phyloP scores from a whole-genome alignment of 345 rosid genomes.

The Combretum micranthum region DNA sequence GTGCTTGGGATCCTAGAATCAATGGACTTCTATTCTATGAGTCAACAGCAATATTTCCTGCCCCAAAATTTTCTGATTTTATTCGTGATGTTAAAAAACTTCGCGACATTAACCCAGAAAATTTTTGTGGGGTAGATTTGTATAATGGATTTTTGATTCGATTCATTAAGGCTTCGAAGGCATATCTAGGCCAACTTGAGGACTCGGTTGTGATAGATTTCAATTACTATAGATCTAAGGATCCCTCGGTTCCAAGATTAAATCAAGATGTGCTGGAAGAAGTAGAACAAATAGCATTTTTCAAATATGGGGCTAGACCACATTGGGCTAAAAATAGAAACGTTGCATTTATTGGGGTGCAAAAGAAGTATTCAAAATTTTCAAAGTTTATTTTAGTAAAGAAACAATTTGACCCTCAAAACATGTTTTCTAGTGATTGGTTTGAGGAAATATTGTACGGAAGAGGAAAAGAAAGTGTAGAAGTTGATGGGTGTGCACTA shows the following conservation, averaged over 20 bases:
- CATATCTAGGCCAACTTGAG: conserved; percentile 70
- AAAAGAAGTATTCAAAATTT: conserved; percentile 41
- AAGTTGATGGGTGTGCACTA: conserved; percentile 66
- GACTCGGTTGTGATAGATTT: conserved; percentile 78
- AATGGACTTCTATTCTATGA: conserved; percentile 74
- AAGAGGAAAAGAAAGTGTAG: conserved; percentile 31
- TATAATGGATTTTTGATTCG: conserved; percentile 68
- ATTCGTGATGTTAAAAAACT: conserved; percentile 50
- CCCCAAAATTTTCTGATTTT: conserved; percentile 41
- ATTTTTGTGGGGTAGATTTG: conserved; percentile 62
- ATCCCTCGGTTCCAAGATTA: conserved; percentile 53
- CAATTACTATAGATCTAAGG: conserved; percentile 62
- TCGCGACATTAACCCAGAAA: conserved; percentile 51
- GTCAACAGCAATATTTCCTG: conserved; percentile 57
- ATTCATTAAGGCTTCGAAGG: conserved; percentile 64
- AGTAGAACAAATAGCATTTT: conserved; percentile 83
- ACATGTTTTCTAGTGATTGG: conserved; percentile 73
- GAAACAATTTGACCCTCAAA: conserved; percentile 57
- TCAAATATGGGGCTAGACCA: conserved; percentile 68
- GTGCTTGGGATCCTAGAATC: conserved; percentile 80
- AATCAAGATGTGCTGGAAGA: conserved; percentile 80
- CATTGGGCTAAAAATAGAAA: conserved; percentile 91
- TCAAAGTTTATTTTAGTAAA: conserved; percentile 44
- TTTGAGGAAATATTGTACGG: conserved; percentile 57
- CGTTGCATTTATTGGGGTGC: conserved; percentile 51